phyloP scores from a whole-genome alignment of 2,329 filamentous ascomycete species.

The Botrytis elliptica region DNA sequence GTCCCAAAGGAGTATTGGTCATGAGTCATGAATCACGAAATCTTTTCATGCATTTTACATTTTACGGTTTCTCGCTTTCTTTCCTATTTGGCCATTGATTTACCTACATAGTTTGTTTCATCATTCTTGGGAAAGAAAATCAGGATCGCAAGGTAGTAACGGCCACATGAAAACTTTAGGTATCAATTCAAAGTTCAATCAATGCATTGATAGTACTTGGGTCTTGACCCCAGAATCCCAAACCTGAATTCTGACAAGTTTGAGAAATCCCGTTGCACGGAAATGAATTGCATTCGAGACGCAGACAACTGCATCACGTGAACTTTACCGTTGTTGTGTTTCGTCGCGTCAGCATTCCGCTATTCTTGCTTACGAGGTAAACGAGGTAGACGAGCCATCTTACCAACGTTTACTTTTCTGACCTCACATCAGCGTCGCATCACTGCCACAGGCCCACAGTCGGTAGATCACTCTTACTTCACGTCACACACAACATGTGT shows the following conservation, averaged over 20 bases:
- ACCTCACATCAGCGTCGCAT: neutral
- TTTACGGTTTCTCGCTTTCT: neutral
- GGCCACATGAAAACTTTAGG: neutral
- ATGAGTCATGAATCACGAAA: neutral
- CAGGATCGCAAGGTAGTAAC: conserved; percentile 9
- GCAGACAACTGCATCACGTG: neutral
- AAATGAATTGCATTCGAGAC: neutral
- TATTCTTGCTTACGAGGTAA: neutral
- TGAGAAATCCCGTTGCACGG: neutral
- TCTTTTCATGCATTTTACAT: neutral
- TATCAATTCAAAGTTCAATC: neutral
- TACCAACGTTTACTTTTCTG: neutral
- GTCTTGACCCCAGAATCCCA: neutral
- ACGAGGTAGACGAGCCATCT: neutral
- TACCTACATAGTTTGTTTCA: neutral
- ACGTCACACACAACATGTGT: neutral
- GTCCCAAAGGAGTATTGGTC: neutral
- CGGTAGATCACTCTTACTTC: neutral
- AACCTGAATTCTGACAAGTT: neutral
- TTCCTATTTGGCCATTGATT: neutral
- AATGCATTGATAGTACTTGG: neutral
- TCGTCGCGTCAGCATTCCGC: neutral
- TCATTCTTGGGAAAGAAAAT: neutral
- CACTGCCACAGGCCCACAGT: neutral
- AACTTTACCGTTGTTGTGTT: neutral